phyloP scores from a whole-genome alignment of 164 flowering plant genomes.

The Pachysandra terminalis region DNA sequence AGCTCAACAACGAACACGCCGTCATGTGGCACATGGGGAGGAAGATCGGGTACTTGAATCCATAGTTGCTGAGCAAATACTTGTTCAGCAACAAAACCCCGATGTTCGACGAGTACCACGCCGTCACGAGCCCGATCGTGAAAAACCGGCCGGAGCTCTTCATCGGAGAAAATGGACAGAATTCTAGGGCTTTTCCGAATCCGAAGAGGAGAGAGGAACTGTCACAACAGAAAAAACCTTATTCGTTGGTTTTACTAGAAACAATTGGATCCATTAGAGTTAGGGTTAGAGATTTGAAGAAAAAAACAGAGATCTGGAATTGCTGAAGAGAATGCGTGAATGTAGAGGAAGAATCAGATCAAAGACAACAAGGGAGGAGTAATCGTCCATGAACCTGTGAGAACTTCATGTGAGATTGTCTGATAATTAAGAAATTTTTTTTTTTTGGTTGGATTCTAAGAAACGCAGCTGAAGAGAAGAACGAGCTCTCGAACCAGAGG shows the following conservation, averaged over 20 bases:
- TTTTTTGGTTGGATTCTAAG: too few species aligned
- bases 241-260: background rate
- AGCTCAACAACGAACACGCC: too few species aligned
- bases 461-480: background rate
- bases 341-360: background rate
- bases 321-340: slow-evolving; percentile 8
- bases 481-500: slow-evolving; percentile 11
- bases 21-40: too few species aligned
- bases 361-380: background rate
- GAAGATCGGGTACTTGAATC: too few species aligned
- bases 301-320: slow-evolving; percentile 14
- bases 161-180: slow-evolving; percentile 12
- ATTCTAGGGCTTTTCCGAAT: background rate
- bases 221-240: too few species aligned
- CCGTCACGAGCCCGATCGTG: slow-evolving; percentile 38
- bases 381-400: slow-evolving; percentile 19
- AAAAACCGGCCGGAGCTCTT: slow-evolving; percentile 25
- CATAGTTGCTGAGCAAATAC: slow-evolving; percentile 40
- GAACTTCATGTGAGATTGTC: slow-evolving; percentile 8
- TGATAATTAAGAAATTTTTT: slow-evolving; percentile 2
- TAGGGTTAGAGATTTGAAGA: background rate
- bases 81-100: too few species aligned
- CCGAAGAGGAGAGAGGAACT: background rate
- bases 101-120: slow-evolving; percentile 53
- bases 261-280: slow-evolving; percentile 10